Conservation (phyloP, 257 asterid genomes). For the Jacaranda mimosifolia region DNA sequence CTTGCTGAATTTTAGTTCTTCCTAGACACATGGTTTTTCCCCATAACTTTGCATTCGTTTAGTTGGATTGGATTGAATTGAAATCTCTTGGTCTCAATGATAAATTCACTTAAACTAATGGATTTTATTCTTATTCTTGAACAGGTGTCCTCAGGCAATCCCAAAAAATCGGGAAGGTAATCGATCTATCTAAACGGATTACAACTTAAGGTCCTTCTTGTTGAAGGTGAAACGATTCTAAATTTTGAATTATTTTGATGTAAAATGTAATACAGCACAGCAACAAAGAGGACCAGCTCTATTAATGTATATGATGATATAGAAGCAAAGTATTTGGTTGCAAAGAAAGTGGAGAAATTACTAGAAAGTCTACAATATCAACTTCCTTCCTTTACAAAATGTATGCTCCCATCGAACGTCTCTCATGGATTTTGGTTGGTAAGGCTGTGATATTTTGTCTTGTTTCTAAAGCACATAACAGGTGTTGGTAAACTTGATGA, state of each 20-base stretch:
- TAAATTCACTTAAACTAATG: slow-evolving; percentile 31
- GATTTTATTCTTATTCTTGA: slow-evolving; percentile 31
- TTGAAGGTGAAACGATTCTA: slow-evolving; percentile 11
- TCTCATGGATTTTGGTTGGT: slow-evolving; percentile 95
- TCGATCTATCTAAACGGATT: slow-evolving; percentile 18
- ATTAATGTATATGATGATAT: slow-evolving; percentile 64
- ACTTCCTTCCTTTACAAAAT: slow-evolving; percentile 69
- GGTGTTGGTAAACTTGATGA: slow-evolving; percentile 6
- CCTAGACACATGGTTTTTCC: neutral
- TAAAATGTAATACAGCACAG: slow-evolving; percentile 37
- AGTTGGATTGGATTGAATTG: slow-evolving; percentile 4
- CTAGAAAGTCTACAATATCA: slow-evolving; percentile 52
- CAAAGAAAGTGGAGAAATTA: slow-evolving; percentile 73
- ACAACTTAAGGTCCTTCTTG: slow-evolving; percentile 13
- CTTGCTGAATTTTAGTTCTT: neutral
- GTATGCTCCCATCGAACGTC: slow-evolving; percentile 96
- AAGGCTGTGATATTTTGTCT: slow-evolving; percentile 35
- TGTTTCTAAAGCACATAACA: slow-evolving; percentile 9
- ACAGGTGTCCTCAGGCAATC: slow-evolving; percentile 53
- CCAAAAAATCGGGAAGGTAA: slow-evolving; percentile 52
- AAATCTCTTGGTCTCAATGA: neutral
- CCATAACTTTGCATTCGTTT: neutral
- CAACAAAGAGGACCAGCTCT: slow-evolving; percentile 54
- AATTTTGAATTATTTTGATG: slow-evolving; percentile 29
- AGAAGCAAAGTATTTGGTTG: slow-evolving; percentile 63